Base-by-base conservation (phyloP, 768 basidiomycete genomes). In the Collybiopsis confluens region DNA sequence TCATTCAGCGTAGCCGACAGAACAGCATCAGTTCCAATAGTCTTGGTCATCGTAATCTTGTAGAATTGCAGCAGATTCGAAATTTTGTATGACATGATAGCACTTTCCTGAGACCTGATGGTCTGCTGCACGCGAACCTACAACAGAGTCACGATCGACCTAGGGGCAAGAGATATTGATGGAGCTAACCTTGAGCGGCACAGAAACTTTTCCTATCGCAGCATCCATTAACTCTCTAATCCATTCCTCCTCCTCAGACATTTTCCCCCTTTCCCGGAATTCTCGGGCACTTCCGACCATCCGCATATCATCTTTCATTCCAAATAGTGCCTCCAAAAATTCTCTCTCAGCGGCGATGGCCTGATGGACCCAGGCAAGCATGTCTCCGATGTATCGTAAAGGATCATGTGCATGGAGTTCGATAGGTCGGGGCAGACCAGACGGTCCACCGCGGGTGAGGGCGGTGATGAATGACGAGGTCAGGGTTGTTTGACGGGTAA, bases 381-480 rank as follows among this genome's bases (percentile, higher is more conserved):
- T 98, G 69, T 98, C 96, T 13, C 97, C 97, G 13, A 96, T 85
- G 65, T 99, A 99, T 28, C 96, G 85, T 59, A 93, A 79, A 0
- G 97, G 96, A 65, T 99, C 97, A 61, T 99, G 97, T 0, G 97
- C 97, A 63, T 99, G 97, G 2, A 99, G 76, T 66, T 98, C 97
- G 57, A 99, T 98, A 0, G 96, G 92, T 4, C 95, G 81, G 10
- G 95, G 92, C 6, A 88, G 73, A 38, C 89, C 92, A 37, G 84
- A 87, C 1, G 85, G 90, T 1, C 90, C 90, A 5, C 95, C 94
- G 11, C 90, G 81, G 0, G 94, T 98, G 8, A 98, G 74, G 0
- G 95, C 93, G 13, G 86, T 81, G 38, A 93, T 77, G 73, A 99
- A 98, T 2, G 85, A 73, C n/a, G 81, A 78, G 8, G 92, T 80